Conservation (phyloP, 495 filamentous ascomycete species). For the Daldinia decipiens region DNA sequence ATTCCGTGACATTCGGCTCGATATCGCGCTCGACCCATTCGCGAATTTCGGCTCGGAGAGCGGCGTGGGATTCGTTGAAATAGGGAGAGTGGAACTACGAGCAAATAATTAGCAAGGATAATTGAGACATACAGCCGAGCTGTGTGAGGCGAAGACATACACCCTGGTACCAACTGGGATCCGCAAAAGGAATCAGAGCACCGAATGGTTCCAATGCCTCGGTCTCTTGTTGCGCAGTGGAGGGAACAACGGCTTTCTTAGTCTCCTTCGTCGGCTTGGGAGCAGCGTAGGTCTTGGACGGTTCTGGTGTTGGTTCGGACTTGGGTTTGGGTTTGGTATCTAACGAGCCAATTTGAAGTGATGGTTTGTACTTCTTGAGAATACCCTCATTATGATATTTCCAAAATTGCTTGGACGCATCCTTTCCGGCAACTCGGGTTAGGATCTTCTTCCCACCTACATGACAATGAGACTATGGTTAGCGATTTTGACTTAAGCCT, state of each 20-base stretch:
- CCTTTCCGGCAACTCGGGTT: conserved; percentile 91
- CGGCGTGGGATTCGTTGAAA: conserved; percentile 92
- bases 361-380: conserved; percentile 91
- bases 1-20: conserved; percentile 92
- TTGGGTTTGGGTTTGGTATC: conserved; percentile 84
- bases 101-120: conserved; percentile 14
- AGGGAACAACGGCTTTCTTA: conserved; percentile 57
- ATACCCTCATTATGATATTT: conserved; percentile 97
- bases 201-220: conserved; percentile 87
- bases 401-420: conserved; percentile 99
- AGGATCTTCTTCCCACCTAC: conserved; percentile 97
- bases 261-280: conserved; percentile 63
- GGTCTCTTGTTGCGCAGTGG: conserved; percentile 62
- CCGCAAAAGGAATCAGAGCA: conserved; percentile 87
- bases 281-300: conserved; percentile 63
- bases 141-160: conserved; percentile 59
- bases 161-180: conserved; percentile 96
- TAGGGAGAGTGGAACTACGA: conserved; percentile 93
- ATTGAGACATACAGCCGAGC: background rate
- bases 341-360: conserved; percentile 89
- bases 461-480: conserved; percentile 28
- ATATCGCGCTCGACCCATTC: conserved; percentile 91
- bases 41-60: conserved; percentile 87
- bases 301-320: conserved; percentile 50
- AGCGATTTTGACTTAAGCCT: conserved; percentile 5